These are phyloP conservation scores for Scheffersomyces coipomensis DNA, from an alignment of 805 yeast species.

Conservation along the genomic window DNA sequence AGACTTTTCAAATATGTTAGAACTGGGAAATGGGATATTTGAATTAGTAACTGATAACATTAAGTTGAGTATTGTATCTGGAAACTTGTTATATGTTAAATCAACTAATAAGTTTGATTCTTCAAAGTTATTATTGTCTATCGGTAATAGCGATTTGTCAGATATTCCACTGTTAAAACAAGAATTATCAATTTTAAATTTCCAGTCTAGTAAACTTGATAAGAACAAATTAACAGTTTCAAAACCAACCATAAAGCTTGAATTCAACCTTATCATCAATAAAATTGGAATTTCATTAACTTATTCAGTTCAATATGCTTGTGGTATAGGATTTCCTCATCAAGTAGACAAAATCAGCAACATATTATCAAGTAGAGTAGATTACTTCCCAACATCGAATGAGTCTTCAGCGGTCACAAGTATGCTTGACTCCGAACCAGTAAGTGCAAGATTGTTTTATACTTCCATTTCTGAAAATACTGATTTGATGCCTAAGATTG, in stretches of 20 bases:
- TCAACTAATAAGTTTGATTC: neutral
- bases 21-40: neutral
- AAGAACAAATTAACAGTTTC: constrained; percentile 4
- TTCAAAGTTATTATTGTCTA: constrained; percentile 10
- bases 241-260: constrained; percentile 4
- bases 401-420: neutral
- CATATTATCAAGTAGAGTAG: neutral
- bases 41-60: constrained; percentile 12
- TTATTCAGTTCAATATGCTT: neutral
- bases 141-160: constrained; percentile 7
- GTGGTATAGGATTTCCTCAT: constrained; percentile 1
- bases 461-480: constrained; percentile 49
- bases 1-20: constrained; percentile 2
- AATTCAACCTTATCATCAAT: neutral
- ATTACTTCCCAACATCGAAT: neutral
- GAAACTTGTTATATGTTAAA: constrained; percentile 4
- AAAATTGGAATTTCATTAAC: constrained; percentile 1
- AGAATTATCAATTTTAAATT: constrained; percentile 14
- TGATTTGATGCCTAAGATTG: constrained; percentile 14
- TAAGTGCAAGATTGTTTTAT: constrained; percentile 45
- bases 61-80: constrained; percentile 9
- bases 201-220: constrained; percentile 8
- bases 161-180: constrained; percentile 3
- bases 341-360: constrained; percentile 1
- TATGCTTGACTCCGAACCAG: constrained; percentile 11